Base-by-base conservation (phyloP, 768 basidiomycete genomes). In the Naganishia randhawae region DNA sequence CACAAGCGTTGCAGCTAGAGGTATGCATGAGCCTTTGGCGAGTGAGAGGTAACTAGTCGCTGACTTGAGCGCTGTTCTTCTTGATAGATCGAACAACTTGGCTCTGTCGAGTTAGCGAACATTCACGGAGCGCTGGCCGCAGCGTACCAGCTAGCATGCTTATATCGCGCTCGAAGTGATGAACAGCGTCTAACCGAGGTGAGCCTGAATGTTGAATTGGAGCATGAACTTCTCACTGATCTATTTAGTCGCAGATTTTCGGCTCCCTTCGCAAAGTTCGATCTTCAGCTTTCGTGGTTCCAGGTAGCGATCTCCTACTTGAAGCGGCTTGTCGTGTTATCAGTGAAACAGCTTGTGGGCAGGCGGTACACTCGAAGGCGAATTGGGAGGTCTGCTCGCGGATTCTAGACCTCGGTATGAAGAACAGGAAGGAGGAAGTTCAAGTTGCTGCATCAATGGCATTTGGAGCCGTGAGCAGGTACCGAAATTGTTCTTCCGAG, bases 101-200 rank as follows among this genome's bases (percentile, higher is more conserved):
- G 89, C 31, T 82, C 83, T 14, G 87, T 89, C 25, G 92, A 96
- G 78, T 69, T 82, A 14, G 81, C 83, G 22, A 88, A 89, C 73
- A 81, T 93, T 11, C 93, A 97, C 74, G 95, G 95, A 1, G 87
- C 84, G 10, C 80, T 97, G n/a, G 81, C 87, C 27, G 86, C 85
- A 0, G 82, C 97, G 29, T 83, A 84, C 9, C 88, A 92, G 76
- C 81, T 97, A 17, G 86, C 91, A 71, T 81, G 78, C 17, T 76
- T 83, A 74, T 75, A 69, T 16, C 33, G 57, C 17, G 61, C 33
- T 19, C 29, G 51, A 32, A 74, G 76, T 71, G 75, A 78, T 65
- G 83, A 83, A 63, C 74, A 71, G 52, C 79, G 77, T 62, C 80
- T 83, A 72, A 81, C 82, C 52, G 81, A 85, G 78, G 88, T 89